Percentiles rank a stretch among this genome's conserved stretches.
Evolutionary conservation across 1,284 basidiomycete genomes (phyloP).

Genomic region (Papiliotrema terrestris): DNA sequence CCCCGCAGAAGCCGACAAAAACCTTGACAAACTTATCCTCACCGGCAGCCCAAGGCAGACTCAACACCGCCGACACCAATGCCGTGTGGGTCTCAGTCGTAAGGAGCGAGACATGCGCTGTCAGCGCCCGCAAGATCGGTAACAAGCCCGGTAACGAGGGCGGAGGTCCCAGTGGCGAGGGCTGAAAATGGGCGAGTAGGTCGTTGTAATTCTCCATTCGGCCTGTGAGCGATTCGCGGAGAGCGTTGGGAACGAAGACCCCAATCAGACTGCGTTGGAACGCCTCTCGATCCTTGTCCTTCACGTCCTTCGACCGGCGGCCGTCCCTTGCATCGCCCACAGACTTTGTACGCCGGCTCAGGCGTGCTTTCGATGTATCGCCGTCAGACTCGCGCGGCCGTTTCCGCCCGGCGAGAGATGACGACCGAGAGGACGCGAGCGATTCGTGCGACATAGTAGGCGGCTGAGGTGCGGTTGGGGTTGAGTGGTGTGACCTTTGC

Average conservation of each 20-base stretch:
- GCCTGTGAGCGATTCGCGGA: conserved; percentile 43
- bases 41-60: conserved; percentile 87
- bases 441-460: conserved; percentile 19
- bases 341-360: conserved; percentile 40
- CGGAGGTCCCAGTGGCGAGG: conserved; percentile 29
- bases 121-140: conserved; percentile 59
- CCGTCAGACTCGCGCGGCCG: conserved; percentile 38
- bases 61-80: conserved; percentile 82
- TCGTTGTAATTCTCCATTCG: conserved; percentile 53
- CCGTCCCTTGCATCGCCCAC: conserved; percentile 31
- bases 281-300: conserved; percentile 35
- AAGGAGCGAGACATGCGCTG: conserved; percentile 59
- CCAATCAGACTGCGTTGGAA: conserved; percentile 47
- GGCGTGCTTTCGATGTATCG: conserved; percentile 12
- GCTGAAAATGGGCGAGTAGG: conserved; percentile 54
- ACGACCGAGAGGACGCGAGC: conserved; percentile 25
- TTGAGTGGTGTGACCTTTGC: conserved; percentile 7
- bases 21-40: conserved; percentile 71
- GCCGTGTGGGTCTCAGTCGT: conserved; percentile 60
- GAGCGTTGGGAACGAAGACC: conserved; percentile 46
- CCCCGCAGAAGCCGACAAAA: conserved; percentile 83
- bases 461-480: conserved; percentile 3
- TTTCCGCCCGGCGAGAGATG: conserved; percentile 40
- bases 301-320: conserved; percentile 13
- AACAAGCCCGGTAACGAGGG: conserved; percentile 49